These are phyloP conservation scores for Gossypium trilobum DNA, from an alignment of 441 rosid species.

Conservation along the genomic window DNA sequence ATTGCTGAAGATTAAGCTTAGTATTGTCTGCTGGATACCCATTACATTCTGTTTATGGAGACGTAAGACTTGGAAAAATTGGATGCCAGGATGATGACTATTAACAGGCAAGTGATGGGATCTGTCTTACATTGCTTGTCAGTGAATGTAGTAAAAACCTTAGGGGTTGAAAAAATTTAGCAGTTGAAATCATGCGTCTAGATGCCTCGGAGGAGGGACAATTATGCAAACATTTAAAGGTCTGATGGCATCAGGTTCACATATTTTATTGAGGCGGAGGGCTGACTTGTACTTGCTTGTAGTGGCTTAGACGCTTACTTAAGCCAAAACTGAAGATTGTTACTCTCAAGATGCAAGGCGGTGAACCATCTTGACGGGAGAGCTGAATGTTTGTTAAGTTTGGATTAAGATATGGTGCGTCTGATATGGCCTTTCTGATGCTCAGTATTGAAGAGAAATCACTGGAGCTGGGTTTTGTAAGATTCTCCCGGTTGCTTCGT, in stretches of 20 bases:
- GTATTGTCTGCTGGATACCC: neutral
- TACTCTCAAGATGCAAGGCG: slow-evolving; percentile 13
- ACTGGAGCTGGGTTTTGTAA: slow-evolving; percentile 12
- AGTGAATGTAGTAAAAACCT: slow-evolving; percentile 4
- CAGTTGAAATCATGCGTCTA: slow-evolving; percentile 13
- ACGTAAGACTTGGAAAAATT: neutral
- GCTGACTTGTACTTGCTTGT: slow-evolving; percentile 3
- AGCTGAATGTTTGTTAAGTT: slow-evolving; percentile 2
- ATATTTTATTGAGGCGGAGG: slow-evolving; percentile 16
- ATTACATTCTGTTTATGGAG: neutral
- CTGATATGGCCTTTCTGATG: slow-evolving; percentile 12
- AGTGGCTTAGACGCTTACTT: slow-evolving; percentile 4
- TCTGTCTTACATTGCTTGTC: neutral
- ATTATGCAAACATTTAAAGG: slow-evolving; percentile 11
- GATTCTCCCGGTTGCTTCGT: slow-evolving; percentile 2
- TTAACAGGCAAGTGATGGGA: neutral
- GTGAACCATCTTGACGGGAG: slow-evolving; percentile 10
- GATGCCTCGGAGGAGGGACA: slow-evolving; percentile 6
- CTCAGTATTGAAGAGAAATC: slow-evolving; percentile 12
- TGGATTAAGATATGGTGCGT: neutral
- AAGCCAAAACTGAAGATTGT: slow-evolving; percentile 9
- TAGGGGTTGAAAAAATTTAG: slow-evolving; percentile 8
- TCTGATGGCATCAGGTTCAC: slow-evolving; percentile 17
- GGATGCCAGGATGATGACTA: neutral
- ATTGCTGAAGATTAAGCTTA: slow-evolving; percentile 2